These are phyloP conservation scores for Hyphopichia fennica DNA, from an alignment of 1,139 yeast species.

Conservation along the genomic window DNA sequence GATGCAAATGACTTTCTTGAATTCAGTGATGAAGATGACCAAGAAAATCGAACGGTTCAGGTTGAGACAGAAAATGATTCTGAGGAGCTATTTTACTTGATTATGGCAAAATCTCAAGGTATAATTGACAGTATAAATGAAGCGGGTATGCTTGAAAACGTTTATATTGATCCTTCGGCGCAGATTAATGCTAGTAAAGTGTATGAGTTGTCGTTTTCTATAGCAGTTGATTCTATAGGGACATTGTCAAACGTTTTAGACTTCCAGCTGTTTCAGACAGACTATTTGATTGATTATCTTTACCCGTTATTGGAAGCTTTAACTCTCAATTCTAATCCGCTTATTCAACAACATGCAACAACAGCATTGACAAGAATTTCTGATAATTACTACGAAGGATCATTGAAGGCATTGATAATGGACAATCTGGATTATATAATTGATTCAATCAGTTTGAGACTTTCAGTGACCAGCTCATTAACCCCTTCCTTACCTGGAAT, in stretches of 20 bases:
- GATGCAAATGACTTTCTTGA: constrained; percentile 26
- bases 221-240: constrained; percentile 34
- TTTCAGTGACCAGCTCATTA: constrained; percentile 62
- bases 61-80: constrained; percentile 1
- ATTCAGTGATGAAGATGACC: constrained; percentile 15
- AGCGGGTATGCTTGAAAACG: constrained; percentile 1
- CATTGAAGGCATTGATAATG: constrained; percentile 53
- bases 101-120: constrained; percentile 28
- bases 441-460: constrained; percentile 68
- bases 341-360: constrained; percentile 32
- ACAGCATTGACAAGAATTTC: constrained; percentile 41
- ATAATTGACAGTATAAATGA: constrained; percentile 18
- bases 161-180: background rate
- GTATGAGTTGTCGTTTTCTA: constrained; percentile 24
- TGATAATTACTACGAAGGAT: constrained; percentile 52
- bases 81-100: constrained; percentile 20
- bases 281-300: constrained; percentile 32
- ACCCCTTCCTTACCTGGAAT: constrained; percentile 76
- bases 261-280: constrained; percentile 29
- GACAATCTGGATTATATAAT: constrained; percentile 79
- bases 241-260: constrained; percentile 21
- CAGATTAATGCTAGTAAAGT: constrained; percentile 6
- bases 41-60: constrained; percentile 2
- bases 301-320: constrained; percentile 36
- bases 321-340: constrained; percentile 27